Base-by-base conservation (phyloP, 2,329 filamentous ascomycete genomes). In the Monosporascus sp. region DNA sequence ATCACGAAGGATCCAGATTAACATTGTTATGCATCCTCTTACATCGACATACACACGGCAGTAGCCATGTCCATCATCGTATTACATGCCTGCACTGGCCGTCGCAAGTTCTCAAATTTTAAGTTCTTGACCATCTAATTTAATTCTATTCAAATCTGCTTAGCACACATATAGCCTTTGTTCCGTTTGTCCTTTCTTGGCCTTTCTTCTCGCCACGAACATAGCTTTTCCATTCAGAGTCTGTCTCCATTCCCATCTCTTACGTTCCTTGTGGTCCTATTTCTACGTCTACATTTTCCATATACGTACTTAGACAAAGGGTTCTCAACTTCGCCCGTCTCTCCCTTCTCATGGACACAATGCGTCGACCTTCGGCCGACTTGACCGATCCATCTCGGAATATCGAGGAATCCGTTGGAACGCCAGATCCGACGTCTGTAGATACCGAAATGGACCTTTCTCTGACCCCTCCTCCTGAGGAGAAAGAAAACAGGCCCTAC, bases 321-420 rank as follows among this genome's bases (percentile, higher is more conserved):
- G 24, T 35, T 27, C 24, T 7, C 18, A 24, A 14, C 35, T 31
- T 31, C 25, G 24, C 9, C 22, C 18, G 6, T 46, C 9, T 24
- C 31, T 46, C 24, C 22, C 27, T n/a, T 52, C 27, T 51, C 51
- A 49, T 49, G 53, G 51, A 43, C 62, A 71, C 58, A 51, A 76
- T 78, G 75, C 72, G 70, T 63, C 73, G 72, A 57, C 65, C 65
- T 51, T 75, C 74, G 25, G 53, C 65, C 54, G 71, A 76, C 59
- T 55, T 75, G 49, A 67, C 70, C 47, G 74, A 77, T 51, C 68
- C 72, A 38, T 66, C 69, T 63, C 72, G 69, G 60, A 72, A 69
- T 57, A 57, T 70, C 54, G 68, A 69, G 48, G 68, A 70, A 55
- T 69, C 68, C 5, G 52, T 68, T 47, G 67, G 65, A 37, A 55